A percentile compares a stretch with the other conserved stretches of the same genome.
These are phyloP conservation scores for Podospora appendiculata DNA, from an alignment of 495 filamentous ascomycete genomes.

Conservation along the genomic window DNA sequence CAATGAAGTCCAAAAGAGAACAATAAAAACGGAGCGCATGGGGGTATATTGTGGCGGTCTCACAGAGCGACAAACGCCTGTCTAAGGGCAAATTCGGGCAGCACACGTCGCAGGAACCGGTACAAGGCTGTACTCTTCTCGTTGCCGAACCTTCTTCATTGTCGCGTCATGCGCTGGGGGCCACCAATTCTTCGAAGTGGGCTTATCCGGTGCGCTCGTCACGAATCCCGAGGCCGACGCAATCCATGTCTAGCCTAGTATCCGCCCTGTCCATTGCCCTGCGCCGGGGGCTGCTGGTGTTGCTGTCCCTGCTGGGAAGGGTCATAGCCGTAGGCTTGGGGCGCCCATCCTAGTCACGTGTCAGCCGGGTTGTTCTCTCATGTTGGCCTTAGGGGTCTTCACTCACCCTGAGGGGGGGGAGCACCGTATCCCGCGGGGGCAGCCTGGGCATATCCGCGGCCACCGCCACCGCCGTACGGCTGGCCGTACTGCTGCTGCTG, in stretches of 20 bases:
- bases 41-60: conserved; percentile 4
- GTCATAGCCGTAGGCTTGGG: conserved; percentile 31
- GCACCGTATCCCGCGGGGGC: conserved; percentile 21
- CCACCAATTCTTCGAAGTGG: neutral
- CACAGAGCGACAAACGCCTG: conserved; percentile 1
- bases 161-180: neutral
- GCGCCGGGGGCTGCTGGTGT: conserved; percentile 25
- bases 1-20: neutral
- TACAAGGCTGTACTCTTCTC: neutral
- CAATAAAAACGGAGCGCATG: neutral
- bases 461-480: conserved; percentile 16
- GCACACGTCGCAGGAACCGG: neutral
- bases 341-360: neutral
- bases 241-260: conserved; percentile 8
- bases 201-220: conserved; percentile 1
- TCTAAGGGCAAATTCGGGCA: neutral
- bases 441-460: conserved; percentile 20
- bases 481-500: conserved; percentile 17
- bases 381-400: neutral
- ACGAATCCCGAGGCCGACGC: conserved; percentile 4
- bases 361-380: too few species aligned
- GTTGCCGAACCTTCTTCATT: conserved; percentile 1
- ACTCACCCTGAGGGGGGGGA: conserved; percentile 34
- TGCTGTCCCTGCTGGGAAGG: conserved; percentile 22
- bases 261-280: conserved; percentile 21